Evolutionary conservation across 2,329 filamentous ascomycete species (phyloP), one percentile per base, ranked within the genome.

Genomic region (Colletotrichum cereale): DNA sequence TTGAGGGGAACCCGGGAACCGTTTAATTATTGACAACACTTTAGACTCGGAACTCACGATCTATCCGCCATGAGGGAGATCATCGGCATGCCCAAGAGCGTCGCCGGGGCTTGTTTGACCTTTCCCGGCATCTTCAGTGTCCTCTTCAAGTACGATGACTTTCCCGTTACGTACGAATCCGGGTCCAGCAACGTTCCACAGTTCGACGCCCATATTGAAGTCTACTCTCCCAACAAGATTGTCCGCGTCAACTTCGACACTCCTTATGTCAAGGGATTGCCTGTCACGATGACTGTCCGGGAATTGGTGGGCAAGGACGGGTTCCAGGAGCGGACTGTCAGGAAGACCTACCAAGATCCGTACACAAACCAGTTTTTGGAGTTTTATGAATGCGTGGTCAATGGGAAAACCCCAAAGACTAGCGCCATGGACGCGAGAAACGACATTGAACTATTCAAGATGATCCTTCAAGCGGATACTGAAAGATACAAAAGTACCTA

Each of bases 231-330:
- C 21, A 80, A 83, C 8, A 91, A 91, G 79, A 85, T 84, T 0
- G 85, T 91, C 0, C 82, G 80, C 1, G 81, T 91, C 14, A 76
- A 86, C 44, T 89, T 87, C 73, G 87, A 91, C 67, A 86, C 87
- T 0, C 89, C 89, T 0, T 89, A 86, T 67, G 81, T 89, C n/a
- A 88, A 88, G 73, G 87, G 84, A 0, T 77, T 89, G 1, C 85
- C 86, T 0, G 85, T 88, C 31, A 85, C 80, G 7, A 83, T 89
- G 65, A 79, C 77, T 0, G 78, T 89, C 11, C 76, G 81, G 7
- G 86, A 89, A 53, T 79, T 80, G 16, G 61, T 72, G 24, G 77
- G 80, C 5, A 78, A 82, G 14, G 82, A 79, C 0, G 79, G 78
- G 18, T 85, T 79, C 48, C 79, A 81, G 62, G 84, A 84, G 73